These are phyloP conservation scores for Verticillium klebahnii DNA, from an alignment of 2,329 filamentous ascomycete species.

Conservation along the genomic window DNA sequence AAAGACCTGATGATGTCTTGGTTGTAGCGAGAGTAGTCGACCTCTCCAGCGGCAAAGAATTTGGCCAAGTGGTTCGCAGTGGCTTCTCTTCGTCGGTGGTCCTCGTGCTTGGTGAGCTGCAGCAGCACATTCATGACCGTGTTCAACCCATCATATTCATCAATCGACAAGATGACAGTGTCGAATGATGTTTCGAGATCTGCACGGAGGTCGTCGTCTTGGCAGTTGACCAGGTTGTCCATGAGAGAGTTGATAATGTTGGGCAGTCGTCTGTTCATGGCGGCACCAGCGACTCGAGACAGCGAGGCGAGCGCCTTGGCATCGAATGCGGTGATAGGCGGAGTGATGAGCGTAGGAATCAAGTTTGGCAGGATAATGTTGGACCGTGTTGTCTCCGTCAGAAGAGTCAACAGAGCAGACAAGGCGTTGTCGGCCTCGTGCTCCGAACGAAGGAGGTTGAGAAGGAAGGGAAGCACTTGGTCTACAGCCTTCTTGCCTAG, in stretches of 20 bases:
- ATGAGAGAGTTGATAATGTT: slow-evolving; percentile 90
- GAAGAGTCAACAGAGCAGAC: slow-evolving; percentile 84
- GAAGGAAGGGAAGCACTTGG: slow-evolving; percentile 87
- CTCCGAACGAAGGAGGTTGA: slow-evolving; percentile 82
- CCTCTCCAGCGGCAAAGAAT: slow-evolving; percentile 75
- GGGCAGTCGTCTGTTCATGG: slow-evolving; percentile 87
- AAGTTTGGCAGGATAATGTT: slow-evolving; percentile 97
- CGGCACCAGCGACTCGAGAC: slow-evolving; percentile 81
- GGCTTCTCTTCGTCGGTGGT: slow-evolving; percentile 75
- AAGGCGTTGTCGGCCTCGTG: slow-evolving; percentile 88
- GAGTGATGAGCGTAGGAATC: slow-evolving; percentile 84
- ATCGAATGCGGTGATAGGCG: slow-evolving; percentile 91
- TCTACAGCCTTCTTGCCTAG: slow-evolving; percentile 93
- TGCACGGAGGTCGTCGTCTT: slow-evolving; percentile 65
- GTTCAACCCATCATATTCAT: slow-evolving; percentile 94
- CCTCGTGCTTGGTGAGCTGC: slow-evolving; percentile 83
- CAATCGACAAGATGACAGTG: slow-evolving; percentile 84
- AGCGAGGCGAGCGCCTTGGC: slow-evolving; percentile 89
- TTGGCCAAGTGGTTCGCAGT: slow-evolving; percentile 76
- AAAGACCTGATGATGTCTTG: slow-evolving; percentile 89
- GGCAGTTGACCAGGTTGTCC: slow-evolving; percentile 79
- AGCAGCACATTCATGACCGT: slow-evolving; percentile 93
- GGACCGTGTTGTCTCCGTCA: slow-evolving; percentile 88
- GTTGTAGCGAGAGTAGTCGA: slow-evolving; percentile 95
- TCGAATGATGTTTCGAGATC: slow-evolving; percentile 83